Conservation (phyloP, 177 flowering plant genomes). For the Tripterygium wilfordii region DNA sequence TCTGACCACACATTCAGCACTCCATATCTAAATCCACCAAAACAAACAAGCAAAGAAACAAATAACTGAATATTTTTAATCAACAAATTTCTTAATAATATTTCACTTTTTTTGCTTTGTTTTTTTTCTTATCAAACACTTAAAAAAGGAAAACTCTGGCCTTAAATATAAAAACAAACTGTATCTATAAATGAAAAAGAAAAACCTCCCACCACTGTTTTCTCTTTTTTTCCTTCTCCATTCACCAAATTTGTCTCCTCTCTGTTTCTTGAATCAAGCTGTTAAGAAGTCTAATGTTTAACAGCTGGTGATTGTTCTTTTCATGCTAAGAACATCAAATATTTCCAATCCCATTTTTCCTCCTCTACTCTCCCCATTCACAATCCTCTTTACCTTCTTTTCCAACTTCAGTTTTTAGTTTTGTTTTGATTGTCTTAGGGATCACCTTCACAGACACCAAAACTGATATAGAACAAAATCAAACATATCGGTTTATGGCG, state of each 20-base stretch:
- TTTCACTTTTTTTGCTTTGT: too few species aligned
- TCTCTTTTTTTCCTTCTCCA: slow-evolving; percentile 2
- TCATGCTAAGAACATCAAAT: slow-evolving; percentile 42
- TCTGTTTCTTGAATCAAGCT: slow-evolving; percentile 15
- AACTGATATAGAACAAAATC: slow-evolving; percentile 13
- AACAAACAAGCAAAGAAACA: too few species aligned
- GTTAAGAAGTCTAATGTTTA: slow-evolving; percentile 40
- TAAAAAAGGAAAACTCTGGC: too few species aligned
- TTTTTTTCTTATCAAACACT: too few species aligned
- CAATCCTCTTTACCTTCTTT: not conserved
- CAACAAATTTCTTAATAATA: too few species aligned
- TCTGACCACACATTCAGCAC: too few species aligned
- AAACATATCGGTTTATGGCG: slow-evolving; percentile 19
- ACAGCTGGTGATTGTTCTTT: slow-evolving; percentile 29
- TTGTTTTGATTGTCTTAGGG: slow-evolving; percentile 5
- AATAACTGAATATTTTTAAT: too few species aligned
- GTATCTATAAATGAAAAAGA: too few species aligned
- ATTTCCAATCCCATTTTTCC: slow-evolving; percentile 11
- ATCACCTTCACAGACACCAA: slow-evolving; percentile 14
- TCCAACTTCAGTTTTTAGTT: not conserved
- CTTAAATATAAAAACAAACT: too few species aligned
- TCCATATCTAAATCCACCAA: too few species aligned
- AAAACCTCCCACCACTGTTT: too few species aligned
- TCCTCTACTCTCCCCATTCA: not conserved
- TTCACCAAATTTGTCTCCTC: too few species aligned